Evolutionary conservation across 441 rosid genomes (phyloP).

Genomic region (Pelargonium citronellum): DNA sequence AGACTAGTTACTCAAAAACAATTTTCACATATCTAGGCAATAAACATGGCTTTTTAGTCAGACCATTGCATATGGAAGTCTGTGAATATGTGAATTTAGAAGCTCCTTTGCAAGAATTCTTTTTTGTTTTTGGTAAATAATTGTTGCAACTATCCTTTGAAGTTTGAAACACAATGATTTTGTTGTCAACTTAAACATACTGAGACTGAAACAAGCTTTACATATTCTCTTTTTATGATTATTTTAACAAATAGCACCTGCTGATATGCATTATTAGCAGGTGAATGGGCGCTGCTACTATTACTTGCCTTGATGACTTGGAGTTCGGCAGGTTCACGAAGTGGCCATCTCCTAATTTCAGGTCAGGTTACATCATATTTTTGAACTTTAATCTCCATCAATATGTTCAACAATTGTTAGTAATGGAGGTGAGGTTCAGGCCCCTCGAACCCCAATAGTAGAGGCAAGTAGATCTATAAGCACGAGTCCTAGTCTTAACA

Average conservation of each 20-base stretch:
- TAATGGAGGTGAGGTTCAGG: constrained; percentile 10
- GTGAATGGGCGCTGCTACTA: neutral
- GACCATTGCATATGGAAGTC: neutral
- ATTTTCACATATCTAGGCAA: neutral
- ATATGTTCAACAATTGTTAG: constrained; percentile 6
- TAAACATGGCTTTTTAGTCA: neutral
- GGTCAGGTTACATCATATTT: neutral
- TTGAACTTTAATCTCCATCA: no score
- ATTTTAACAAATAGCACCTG: neutral
- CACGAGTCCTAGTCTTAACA: constrained; percentile 8
- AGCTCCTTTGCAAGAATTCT: neutral
- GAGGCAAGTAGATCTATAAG: no score
- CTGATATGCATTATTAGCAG: neutral
- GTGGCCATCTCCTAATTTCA: neutral
- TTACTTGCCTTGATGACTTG: neutral
- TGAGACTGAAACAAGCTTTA: no score
- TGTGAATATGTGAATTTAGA: neutral
- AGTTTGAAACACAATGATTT: no score
- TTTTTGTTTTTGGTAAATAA: no score
- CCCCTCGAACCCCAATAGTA: constrained; percentile 14
- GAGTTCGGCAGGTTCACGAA: neutral
- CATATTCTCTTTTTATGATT: neutral
- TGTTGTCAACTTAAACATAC: no score
- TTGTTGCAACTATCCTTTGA: neutral
- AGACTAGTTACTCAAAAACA: neutral